Base-by-base conservation (phyloP, 2,329 filamentous ascomycete genomes). In the Epichloe gansuensis region DNA sequence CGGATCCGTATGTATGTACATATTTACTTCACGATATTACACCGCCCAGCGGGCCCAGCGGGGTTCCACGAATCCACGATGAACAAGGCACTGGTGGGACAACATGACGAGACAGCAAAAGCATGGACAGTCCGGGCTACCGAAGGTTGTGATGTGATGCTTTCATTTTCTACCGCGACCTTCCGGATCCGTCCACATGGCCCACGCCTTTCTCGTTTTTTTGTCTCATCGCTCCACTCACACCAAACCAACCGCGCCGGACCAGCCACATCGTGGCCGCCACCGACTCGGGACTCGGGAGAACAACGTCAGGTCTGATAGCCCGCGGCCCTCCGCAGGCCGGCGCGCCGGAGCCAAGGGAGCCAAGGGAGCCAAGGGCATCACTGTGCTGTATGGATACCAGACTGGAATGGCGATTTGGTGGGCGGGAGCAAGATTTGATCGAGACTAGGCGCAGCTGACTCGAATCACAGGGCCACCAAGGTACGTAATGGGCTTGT, bases 381-480 rank as follows among this genome's bases (percentile, higher is more conserved):
- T 17, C 12, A 46, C 13, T 31, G 15, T 34, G 12, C 6, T 31
- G 17, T 21, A 21, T 21, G 17, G 11, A 11, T 31, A 11, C 31
- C 31, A 31, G 8, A 31, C 31, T 31, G 9, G 31, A 46, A 12
- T 46, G 25, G 25, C 43, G 9, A 46, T 34, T 21, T 39, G 25
- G 44, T 37, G 44, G 44, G 44, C 44, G 50, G 44, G 50, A 41
- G 41, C 39, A 46, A 51, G 42, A 46, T 9, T 28, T 39, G 43
- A 34, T 46, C 42, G 49, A 51, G 34, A 44, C 23, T 42, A 37
- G 37, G 47, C 44, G 51, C 55, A 57, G 55, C 51, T 55, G 55
- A 55, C 28, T 31, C 38, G 46, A 25, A 52, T 57, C 55, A 57
- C 55, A 52, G 54, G 53, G 49, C 50, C 51, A 47, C 53, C 23